phyloP scores from a whole-genome alignment of 345 rosid genomes.

The Populus deltoides region DNA sequence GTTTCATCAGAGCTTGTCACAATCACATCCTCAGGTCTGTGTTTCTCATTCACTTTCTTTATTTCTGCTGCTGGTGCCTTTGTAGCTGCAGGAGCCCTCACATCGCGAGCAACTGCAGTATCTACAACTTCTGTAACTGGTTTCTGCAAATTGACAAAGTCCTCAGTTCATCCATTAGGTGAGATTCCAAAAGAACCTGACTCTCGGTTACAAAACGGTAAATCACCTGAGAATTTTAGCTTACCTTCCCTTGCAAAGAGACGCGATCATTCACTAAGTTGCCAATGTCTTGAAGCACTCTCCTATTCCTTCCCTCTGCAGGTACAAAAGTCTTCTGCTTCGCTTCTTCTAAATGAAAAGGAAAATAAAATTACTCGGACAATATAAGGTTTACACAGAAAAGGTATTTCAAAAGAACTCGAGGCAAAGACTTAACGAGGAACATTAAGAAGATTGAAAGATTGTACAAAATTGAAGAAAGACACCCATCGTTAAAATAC shows the following conservation, averaged over 20 bases:
- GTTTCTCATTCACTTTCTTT: slow-evolving; percentile 32
- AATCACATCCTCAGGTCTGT: slow-evolving; percentile 36
- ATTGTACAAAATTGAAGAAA: not conserved
- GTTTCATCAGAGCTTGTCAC: slow-evolving; percentile 55
- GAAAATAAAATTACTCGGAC: not conserved
- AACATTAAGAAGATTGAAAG: not conserved
- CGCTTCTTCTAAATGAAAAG: slow-evolving; percentile 32
- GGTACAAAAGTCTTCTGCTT: slow-evolving; percentile 43
- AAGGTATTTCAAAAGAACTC: not conserved
- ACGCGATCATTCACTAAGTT: slow-evolving; percentile 52
- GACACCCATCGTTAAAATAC: not conserved
- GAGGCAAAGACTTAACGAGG: not conserved
- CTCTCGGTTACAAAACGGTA: not conserved
- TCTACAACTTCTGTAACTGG: slow-evolving; percentile 20
- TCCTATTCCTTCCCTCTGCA: slow-evolving; percentile 51
- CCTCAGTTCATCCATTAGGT: not conserved
- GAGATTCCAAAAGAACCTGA: not conserved
- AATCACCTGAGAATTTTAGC: not conserved
- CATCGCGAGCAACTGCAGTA: slow-evolving; percentile 7
- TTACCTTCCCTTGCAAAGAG: slow-evolving; percentile 47
- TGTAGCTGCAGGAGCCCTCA: slow-evolving; percentile 9
- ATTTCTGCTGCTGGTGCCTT: slow-evolving; percentile 9
- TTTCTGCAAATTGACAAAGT: slow-evolving; percentile 25
- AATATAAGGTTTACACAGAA: not conserved
- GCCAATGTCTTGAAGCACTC: slow-evolving; percentile 77